phyloP scores from a whole-genome alignment of 1,284 basidiomycete genomes.

The Ustilago curta region DNA sequence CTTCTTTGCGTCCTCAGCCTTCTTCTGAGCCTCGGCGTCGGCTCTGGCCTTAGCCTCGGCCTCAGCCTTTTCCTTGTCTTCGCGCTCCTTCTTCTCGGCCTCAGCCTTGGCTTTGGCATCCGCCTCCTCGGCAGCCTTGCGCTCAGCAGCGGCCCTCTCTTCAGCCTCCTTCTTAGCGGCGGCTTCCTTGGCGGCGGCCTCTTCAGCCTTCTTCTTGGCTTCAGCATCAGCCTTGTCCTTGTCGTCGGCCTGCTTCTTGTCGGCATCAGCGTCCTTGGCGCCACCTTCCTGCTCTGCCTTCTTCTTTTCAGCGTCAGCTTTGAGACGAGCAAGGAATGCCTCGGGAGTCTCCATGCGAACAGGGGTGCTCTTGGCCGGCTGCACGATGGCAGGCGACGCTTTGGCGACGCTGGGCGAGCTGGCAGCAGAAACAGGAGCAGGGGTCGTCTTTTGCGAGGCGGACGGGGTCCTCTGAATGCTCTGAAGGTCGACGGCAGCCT shows the following conservation, averaged over 20 bases:
- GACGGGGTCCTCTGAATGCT: slow-evolving; percentile 50
- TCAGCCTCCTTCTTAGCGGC: slow-evolving; percentile 44
- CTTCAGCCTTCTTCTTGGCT: slow-evolving; percentile 48
- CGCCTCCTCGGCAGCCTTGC: slow-evolving; percentile 46
- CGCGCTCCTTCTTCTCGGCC: slow-evolving; percentile 45
- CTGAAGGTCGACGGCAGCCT: slow-evolving; percentile 63
- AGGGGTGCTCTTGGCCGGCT: slow-evolving; percentile 54
- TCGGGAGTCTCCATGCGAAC: slow-evolving; percentile 61
- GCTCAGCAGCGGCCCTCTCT: slow-evolving; percentile 42
- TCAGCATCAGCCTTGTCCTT: slow-evolving; percentile 39
- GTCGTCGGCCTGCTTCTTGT: slow-evolving; percentile 43
- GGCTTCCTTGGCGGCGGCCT: slow-evolving; percentile 42
- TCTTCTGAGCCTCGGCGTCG: slow-evolving; percentile 33
- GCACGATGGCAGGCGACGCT: slow-evolving; percentile 32
- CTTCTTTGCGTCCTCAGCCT: slow-evolving; percentile 44
- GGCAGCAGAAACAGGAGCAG: slow-evolving; percentile 31
- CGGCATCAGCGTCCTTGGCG: slow-evolving; percentile 40
- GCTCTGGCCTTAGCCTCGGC: slow-evolving; percentile 28
- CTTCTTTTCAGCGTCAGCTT: slow-evolving; percentile 56
- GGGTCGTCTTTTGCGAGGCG: slow-evolving; percentile 24
- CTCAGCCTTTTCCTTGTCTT: slow-evolving; percentile 44
- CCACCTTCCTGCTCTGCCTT: slow-evolving; percentile 49
- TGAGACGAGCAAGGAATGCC: slow-evolving; percentile 62
- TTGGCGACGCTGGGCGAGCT: slow-evolving; percentile 39
- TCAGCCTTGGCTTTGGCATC: slow-evolving; percentile 39